phyloP scores from a whole-genome alignment of 352 stramenopile genomes.

The Phytophthora podocarpi region DNA sequence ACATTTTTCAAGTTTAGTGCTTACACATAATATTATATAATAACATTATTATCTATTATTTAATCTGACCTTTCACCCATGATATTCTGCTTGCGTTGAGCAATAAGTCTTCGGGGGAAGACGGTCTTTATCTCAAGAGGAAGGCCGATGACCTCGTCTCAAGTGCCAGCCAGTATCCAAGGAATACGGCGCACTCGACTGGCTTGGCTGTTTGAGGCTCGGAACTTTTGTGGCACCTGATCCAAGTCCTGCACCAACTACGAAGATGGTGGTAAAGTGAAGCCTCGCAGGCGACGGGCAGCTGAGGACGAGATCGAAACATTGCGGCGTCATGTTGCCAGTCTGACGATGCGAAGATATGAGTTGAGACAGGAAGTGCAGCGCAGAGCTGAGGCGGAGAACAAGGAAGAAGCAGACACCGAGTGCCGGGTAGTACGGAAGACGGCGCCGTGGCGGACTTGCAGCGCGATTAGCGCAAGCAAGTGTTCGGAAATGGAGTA shows the following conservation, averaged over 20 bases:
- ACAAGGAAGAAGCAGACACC: too few species aligned
- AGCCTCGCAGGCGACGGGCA: not conserved
- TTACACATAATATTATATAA: too few species aligned
- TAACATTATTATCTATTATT: too few species aligned
- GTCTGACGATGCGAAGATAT: not conserved
- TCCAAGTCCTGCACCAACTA: not conserved
- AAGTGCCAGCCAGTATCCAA: not conserved
- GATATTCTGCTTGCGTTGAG: not conserved
- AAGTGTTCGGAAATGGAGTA: too few species aligned
- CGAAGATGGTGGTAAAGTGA: not conserved
- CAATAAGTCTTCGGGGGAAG: too few species aligned
- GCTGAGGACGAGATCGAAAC: slow-evolving; percentile 5
- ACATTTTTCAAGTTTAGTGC: too few species aligned
- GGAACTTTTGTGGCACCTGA: not conserved
- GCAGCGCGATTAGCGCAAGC: too few species aligned
- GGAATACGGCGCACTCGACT: not conserved
- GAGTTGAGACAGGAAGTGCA: too few species aligned
- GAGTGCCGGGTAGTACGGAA: too few species aligned
- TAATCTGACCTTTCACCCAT: not conserved
- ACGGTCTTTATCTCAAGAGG: too few species aligned
- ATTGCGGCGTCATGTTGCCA: not conserved
- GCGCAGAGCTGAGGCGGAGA: too few species aligned
- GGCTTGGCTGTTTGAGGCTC: slow-evolving; percentile 1
- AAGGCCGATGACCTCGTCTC: not conserved
- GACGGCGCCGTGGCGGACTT: too few species aligned